Evolutionary conservation across 371 early-diverging fungal genomes (phyloP).

Genomic region (Rhizopus microsporus): DNA sequence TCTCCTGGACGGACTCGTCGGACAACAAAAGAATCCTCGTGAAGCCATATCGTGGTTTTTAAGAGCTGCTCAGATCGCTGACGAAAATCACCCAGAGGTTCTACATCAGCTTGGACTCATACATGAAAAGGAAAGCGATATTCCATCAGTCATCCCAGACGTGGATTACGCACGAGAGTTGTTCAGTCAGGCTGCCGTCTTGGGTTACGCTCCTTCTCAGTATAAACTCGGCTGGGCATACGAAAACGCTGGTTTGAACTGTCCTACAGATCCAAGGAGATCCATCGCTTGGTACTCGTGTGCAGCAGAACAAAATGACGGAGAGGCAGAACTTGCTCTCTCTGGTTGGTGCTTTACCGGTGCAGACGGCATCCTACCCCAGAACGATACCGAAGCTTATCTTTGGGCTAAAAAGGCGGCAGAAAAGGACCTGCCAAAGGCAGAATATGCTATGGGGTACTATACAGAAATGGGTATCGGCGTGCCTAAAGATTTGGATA

Average conservation of each 20-base stretch:
- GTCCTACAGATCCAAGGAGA: conserved; percentile 78
- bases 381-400: conserved; percentile 82
- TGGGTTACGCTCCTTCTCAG: conserved; percentile 92
- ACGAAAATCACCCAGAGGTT: conserved; percentile 88
- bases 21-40: conserved; percentile 70
- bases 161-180: conserved; percentile 83
- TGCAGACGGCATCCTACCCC: conserved; percentile 65
- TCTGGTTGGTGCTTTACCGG: conserved; percentile 92
- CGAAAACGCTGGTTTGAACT: conserved; percentile 88
- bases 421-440: conserved; percentile 74
- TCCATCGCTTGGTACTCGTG: conserved; percentile 97
- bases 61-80: conserved; percentile 85
- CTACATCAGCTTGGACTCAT: conserved; percentile 89
- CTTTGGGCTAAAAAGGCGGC: conserved; percentile 86
- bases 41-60: conserved; percentile 94
- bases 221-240: conserved; percentile 90
- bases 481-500: conserved; percentile 58
- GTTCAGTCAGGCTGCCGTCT: conserved; percentile 85
- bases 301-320: conserved; percentile 82
- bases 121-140: conserved; percentile 51
- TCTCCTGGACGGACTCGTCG: conserved; percentile 75
- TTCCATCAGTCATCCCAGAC: conserved; percentile 80
- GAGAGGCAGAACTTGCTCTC: conserved; percentile 79
- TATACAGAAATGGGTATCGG: conserved; percentile 85
- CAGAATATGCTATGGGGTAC: conserved; percentile 85